Conservation (phyloP, 495 filamentous ascomycete genomes). For the Cenococcum geophilum region DNA sequence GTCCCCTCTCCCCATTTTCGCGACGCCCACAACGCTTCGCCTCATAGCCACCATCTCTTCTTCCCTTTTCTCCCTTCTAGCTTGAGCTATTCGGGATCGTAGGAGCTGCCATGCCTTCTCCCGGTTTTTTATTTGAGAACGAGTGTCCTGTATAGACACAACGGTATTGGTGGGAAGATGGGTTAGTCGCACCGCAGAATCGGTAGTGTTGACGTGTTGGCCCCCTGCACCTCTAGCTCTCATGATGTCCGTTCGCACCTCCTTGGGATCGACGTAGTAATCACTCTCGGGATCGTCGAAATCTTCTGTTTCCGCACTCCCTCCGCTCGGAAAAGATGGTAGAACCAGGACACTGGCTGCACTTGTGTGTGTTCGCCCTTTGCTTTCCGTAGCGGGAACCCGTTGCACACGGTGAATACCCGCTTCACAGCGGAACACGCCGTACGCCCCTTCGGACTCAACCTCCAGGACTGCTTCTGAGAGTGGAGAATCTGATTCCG, state of each 20-base stretch:
- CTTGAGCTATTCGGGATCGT: constrained; percentile 74
- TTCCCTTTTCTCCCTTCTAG: constrained; percentile 74
- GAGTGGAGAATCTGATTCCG: constrained; percentile 52
- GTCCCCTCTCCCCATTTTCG: constrained; percentile 77
- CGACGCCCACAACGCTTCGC: constrained; percentile 68
- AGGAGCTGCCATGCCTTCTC: constrained; percentile 80
- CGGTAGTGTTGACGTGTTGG: constrained; percentile 97
- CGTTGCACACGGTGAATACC: constrained; percentile 94
- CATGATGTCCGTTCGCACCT: constrained; percentile 87
- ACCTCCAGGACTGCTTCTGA: constrained; percentile 85
- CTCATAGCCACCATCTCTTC: constrained; percentile 68
- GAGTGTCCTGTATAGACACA: constrained; percentile 84
- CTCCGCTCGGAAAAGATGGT: constrained; percentile 66
- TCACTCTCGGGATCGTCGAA: constrained; percentile 80
- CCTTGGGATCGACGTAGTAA: constrained; percentile 80
- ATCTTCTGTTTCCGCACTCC: constrained; percentile 49
- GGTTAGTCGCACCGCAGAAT: constrained; percentile 88
- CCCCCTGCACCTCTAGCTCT: constrained; percentile 85
- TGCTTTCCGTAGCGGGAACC: constrained; percentile 81
- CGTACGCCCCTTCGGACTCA: constrained; percentile 70
- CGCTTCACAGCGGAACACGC: constrained; percentile 71
- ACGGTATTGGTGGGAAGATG: constrained; percentile 82
- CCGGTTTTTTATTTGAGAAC: constrained; percentile 86
- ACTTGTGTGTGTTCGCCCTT: constrained; percentile 87
- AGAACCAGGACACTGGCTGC: constrained; percentile 87